phyloP scores from a whole-genome alignment of 1,139 yeast genomes.

The Yamadazyma atmosphaerica region DNA sequence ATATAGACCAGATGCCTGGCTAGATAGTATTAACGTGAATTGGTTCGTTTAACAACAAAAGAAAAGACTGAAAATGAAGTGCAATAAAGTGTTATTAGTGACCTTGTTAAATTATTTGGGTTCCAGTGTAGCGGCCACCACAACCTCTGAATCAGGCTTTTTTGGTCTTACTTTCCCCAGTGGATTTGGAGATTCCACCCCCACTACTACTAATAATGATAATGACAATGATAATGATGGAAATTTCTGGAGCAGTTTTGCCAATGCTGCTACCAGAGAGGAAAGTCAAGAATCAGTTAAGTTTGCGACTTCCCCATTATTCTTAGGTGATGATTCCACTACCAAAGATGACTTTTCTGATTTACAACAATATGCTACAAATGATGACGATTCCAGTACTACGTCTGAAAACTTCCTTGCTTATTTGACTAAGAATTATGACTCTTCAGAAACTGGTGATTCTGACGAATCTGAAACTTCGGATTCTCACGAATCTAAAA shows the following conservation, averaged over 20 bases:
- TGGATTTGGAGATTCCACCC: not conserved
- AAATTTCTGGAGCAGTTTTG: constrained; percentile 12
- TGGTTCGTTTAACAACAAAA: too few species aligned
- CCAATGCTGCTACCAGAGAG: constrained; percentile 4
- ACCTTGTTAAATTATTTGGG: not conserved
- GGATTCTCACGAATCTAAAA: not conserved
- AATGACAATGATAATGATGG: constrained; percentile 1
- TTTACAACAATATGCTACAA: not conserved
- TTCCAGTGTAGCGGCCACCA: not conserved
- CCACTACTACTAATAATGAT: constrained; percentile 1
- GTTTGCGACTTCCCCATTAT: not conserved
- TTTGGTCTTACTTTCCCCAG: constrained; percentile 1
- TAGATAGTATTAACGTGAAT: too few species aligned
- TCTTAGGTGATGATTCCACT: not conserved
- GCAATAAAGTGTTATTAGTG: not conserved
- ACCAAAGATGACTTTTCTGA: not conserved
- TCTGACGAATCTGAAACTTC: constrained; percentile 1
- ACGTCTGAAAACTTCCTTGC: constrained; percentile 5
- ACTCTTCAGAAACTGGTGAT: constrained; percentile 2
- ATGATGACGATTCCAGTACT: not conserved
- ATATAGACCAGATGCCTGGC: too few species aligned
- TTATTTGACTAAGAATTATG: constrained; percentile 1
- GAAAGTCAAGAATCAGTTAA: not conserved
- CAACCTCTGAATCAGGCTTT: not conserved
- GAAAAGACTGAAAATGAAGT: not conserved